A percentile compares a stretch with the other conserved stretches of the same genome.
Conservation (phyloP, 2,329 filamentous ascomycete species). For the Penicillium sp. region DNA sequence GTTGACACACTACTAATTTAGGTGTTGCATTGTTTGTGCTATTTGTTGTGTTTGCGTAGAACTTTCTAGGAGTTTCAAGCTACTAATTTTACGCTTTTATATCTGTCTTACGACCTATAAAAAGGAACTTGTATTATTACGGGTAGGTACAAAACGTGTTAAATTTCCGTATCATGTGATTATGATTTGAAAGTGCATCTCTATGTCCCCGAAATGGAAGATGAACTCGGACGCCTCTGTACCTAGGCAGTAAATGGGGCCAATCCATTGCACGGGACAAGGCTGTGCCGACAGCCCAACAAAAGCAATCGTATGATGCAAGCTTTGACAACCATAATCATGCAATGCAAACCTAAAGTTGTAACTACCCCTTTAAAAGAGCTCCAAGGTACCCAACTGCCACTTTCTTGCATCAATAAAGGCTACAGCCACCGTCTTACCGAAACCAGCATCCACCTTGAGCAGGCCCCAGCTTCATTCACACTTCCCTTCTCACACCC, state of each 20-base stretch:
- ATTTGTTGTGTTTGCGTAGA: background rate
- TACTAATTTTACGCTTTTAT: background rate
- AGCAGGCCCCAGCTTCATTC: too few species aligned
- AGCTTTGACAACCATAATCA: background rate
- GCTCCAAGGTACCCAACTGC: background rate
- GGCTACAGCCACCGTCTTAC: background rate
- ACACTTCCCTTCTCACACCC: too few species aligned
- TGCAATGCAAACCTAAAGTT: background rate
- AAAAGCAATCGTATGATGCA: background rate
- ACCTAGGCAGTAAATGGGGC: too few species aligned
- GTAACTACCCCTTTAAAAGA: background rate
- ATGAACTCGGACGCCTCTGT: too few species aligned
- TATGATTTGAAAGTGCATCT: background rate
- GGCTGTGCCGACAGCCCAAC: background rate
- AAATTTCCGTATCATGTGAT: background rate
- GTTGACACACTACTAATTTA: constrained; percentile 3
- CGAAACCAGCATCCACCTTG: too few species aligned
- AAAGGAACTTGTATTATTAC: background rate
- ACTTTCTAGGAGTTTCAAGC: background rate
- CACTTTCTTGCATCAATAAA: background rate
- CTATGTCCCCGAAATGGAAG: too few species aligned
- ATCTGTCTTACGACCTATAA: background rate
- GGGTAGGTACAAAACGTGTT: background rate
- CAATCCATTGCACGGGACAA: background rate
- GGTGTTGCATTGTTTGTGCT: constrained; percentile 2